phyloP scores from a whole-genome alignment of 2,329 filamentous ascomycete genomes.

The Fusarium nurragi region DNA sequence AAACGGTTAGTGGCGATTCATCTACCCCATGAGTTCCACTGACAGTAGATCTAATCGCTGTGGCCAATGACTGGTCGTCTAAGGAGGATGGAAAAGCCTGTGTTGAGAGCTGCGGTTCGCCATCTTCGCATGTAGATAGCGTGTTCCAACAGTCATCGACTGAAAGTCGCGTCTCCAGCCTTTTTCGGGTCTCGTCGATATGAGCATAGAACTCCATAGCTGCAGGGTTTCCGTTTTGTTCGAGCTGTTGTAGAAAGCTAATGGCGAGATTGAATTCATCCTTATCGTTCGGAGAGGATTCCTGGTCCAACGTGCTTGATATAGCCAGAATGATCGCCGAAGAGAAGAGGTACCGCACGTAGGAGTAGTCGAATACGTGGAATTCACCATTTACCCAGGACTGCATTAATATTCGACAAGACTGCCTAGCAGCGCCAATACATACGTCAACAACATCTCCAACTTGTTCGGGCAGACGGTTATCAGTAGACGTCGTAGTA shows the following conservation, averaged over 20 bases:
- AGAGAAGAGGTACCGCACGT: neutral
- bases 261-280: neutral
- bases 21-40: neutral
- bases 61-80: neutral
- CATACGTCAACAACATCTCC: neutral
- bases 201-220: neutral
- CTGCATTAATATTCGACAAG: neutral
- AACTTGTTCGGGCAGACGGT: neutral
- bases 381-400: neutral
- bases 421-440: neutral
- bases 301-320: neutral
- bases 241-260: neutral
- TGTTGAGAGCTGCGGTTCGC: no score
- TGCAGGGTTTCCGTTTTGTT: neutral
- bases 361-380: neutral
- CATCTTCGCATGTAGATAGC: neutral
- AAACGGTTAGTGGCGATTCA: neutral
- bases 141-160: neutral
- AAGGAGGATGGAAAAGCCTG: neutral
- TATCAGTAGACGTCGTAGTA: neutral
- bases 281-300: neutral
- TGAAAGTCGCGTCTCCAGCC: neutral
- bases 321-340: neutral
- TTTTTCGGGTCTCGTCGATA: neutral
- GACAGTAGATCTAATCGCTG: no score